Conservation (phyloP, 768 basidiomycete genomes). For the Lyophyllum shimeji region DNA sequence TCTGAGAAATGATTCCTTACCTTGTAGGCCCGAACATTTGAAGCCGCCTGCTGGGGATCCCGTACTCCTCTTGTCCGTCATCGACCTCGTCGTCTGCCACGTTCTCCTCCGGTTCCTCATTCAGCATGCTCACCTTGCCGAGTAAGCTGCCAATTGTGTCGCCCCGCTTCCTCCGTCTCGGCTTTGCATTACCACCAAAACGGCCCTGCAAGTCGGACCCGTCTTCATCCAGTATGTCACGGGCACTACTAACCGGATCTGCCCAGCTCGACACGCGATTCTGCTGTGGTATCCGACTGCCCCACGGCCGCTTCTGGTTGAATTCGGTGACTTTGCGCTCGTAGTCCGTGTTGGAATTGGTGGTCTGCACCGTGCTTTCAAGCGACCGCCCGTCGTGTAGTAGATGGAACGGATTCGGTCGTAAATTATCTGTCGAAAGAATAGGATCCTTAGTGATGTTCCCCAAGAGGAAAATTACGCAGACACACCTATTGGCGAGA, state of each 20-base stretch:
- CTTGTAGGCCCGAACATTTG: conserved; percentile 23
- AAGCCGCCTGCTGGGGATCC: conserved; percentile 15
- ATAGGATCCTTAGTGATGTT: no score
- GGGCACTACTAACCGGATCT: conserved; percentile 47
- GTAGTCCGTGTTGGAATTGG: conserved; percentile 24
- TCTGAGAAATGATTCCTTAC: conserved; percentile 22
- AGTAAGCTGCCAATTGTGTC: conserved; percentile 5
- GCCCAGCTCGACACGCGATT: conserved; percentile 55
- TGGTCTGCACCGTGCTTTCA: conserved; percentile 17
- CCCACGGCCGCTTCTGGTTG: conserved; percentile 41
- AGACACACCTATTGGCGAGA: conserved; percentile 64
- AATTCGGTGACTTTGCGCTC: conserved; percentile 35
- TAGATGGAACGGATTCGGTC: conserved; percentile 21
- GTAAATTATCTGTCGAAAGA: conserved; percentile 14
- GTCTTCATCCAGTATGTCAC: conserved; percentile 32
- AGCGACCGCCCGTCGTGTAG: conserved; percentile 17
- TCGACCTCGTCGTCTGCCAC: conserved; percentile 8
- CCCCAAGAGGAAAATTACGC: neutral
- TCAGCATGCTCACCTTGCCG: conserved; percentile 7
- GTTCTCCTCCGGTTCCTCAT: conserved; percentile 12
- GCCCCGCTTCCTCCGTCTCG: conserved; percentile 1
- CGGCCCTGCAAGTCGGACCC: conserved; percentile 16
- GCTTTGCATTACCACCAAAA: conserved; percentile 2
- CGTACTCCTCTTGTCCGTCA: conserved; percentile 17
- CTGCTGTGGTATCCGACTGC: conserved; percentile 28